Conservation (phyloP, 192 early-diverging fungal species). For the Oehlia diaphana region DNA sequence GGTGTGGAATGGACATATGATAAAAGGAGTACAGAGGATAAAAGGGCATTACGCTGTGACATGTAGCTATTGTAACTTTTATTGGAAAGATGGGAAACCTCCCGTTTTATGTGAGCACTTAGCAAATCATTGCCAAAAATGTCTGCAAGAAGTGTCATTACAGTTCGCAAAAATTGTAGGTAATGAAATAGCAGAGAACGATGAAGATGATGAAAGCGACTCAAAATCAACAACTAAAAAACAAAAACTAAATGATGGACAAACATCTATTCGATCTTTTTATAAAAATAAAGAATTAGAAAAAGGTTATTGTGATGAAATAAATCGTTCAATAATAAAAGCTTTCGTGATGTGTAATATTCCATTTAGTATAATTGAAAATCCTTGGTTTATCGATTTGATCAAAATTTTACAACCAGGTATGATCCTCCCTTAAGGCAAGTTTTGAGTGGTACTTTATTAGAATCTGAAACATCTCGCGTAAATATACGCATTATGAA, state of each 20-base stretch:
- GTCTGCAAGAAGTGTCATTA: neutral
- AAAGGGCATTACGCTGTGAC: neutral
- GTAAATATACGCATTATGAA: no score
- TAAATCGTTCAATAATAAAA: neutral
- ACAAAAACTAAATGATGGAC: neutral
- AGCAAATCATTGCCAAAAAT: neutral
- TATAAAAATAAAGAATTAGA: neutral
- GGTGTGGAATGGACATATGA: no score
- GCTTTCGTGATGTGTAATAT: neutral
- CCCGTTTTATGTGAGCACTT: neutral
- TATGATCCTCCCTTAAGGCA: no score
- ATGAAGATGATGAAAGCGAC: neutral
- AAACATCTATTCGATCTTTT: neutral
- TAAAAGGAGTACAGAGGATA: no score
- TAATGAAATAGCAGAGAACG: neutral
- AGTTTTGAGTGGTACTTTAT: no score
- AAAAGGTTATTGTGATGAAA: neutral
- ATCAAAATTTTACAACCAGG: neutral
- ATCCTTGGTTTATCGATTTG: neutral
- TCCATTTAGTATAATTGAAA: neutral
- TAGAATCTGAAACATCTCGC: no score
- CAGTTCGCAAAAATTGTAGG: neutral
- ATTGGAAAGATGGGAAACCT: neutral
- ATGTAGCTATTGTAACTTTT: neutral
- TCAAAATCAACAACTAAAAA: neutral